Conservation (phyloP, 169 alveolate species). For the Plasmodium chabaudi region DNA sequence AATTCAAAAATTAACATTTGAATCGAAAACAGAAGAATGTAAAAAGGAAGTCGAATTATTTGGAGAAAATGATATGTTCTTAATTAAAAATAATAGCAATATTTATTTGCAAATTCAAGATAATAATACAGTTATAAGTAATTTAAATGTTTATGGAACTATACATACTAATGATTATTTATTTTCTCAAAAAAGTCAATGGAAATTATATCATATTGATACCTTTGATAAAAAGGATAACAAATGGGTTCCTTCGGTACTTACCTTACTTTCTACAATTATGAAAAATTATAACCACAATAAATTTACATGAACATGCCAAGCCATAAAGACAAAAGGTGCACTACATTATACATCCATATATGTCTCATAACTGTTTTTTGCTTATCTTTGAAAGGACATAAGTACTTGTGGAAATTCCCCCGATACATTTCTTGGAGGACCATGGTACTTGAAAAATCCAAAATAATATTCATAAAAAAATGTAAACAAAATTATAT, state of each 20-base stretch:
- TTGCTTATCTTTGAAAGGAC: slow-evolving; percentile 18
- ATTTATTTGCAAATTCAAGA: slow-evolving; percentile 37
- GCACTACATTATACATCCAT: no score
- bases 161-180: slow-evolving; percentile 51
- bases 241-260: slow-evolving; percentile 66
- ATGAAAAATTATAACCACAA: no score
- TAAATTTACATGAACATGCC: no score
- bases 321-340: no score
- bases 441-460: slow-evolving; percentile 51
- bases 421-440: slow-evolving; percentile 68
- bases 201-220: slow-evolving; percentile 43
- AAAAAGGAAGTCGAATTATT: slow-evolving; percentile 11
- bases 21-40: slow-evolving; percentile 13
- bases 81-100: slow-evolving; percentile 14
- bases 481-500: background rate
- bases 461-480: slow-evolving; percentile 5
- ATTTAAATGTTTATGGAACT: slow-evolving; percentile 51
- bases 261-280: no score
- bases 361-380: background rate
- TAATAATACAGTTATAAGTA: slow-evolving; percentile 23
- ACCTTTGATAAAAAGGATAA: slow-evolving; percentile 47
- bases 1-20: slow-evolving; percentile 42
- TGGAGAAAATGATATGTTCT: slow-evolving; percentile 26
- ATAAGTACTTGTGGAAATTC: slow-evolving; percentile 62
- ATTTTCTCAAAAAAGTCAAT: slow-evolving; percentile 28